Percentiles rank a stretch among this genome's conserved stretches.
Evolutionary conservation across 352 stramenopile species (phyloP).

Genomic region (Globisporangium spiculum): DNA sequence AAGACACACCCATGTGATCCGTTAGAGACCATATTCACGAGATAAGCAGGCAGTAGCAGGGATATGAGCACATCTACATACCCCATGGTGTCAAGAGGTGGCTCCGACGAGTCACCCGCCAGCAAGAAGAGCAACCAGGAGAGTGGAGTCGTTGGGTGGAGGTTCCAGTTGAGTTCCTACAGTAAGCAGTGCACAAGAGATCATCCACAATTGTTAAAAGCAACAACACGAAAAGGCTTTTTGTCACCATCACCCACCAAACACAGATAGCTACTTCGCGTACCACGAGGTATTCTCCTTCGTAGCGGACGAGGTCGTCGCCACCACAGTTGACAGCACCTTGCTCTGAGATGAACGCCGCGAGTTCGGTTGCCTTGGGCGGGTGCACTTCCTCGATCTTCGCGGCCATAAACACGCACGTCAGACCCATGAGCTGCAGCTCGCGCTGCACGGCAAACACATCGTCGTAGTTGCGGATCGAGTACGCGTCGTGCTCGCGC

Average conservation of each 20-base stretch:
- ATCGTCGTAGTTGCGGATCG: conserved; percentile 41
- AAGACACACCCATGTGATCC: conserved; percentile 1
- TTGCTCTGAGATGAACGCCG: conserved; percentile 50
- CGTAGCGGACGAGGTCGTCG: conserved; percentile 57
- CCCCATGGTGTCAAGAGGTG: conserved; percentile 69
- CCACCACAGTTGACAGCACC: conserved; percentile 37
- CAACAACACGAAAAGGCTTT: background rate
- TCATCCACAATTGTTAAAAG: conserved; percentile 21
- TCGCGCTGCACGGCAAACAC: conserved; percentile 54
- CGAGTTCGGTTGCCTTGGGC: conserved; percentile 69
- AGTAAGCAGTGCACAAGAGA: conserved; percentile 6
- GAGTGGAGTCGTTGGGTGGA: conserved; percentile 71
- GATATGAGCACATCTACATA: conserved; percentile 14
- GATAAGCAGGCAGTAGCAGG: background rate
- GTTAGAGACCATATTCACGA: background rate
- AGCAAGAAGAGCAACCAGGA: conserved; percentile 80
- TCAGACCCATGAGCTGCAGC: conserved; percentile 53
- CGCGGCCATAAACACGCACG: conserved; percentile 78
- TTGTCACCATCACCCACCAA: background rate
- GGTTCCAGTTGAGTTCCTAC: conserved; percentile 80
- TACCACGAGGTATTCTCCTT: conserved; percentile 65
- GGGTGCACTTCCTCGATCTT: conserved; percentile 85
- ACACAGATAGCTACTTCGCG: conserved; percentile 14
- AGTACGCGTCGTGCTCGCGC: conserved; percentile 33
- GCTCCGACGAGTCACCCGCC: conserved; percentile 58